Conservation (phyloP, 2,329 filamentous ascomycete genomes). For the Colletotrichum plurivorum region DNA sequence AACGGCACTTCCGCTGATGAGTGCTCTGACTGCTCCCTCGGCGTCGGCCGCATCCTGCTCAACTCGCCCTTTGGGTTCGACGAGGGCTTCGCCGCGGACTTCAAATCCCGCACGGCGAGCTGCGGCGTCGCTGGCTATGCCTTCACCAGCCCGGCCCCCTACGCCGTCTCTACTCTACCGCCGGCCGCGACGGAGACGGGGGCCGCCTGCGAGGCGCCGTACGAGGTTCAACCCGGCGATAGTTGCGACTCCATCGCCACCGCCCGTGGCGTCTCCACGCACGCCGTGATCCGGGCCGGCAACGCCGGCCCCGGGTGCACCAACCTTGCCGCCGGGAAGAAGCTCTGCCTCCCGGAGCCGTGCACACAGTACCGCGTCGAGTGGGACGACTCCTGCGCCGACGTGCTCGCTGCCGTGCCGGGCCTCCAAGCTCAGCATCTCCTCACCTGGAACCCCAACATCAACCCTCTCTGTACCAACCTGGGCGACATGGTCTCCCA, state of each 20-base stretch:
- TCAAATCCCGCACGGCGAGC: background rate
- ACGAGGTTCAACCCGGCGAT: background rate
- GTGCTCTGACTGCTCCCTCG: constrained; percentile 1
- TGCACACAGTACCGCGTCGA: background rate
- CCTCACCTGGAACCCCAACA: constrained; percentile 10
- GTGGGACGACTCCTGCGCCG: constrained; percentile 2
- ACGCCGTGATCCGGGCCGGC: background rate
- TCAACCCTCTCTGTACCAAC: background rate
- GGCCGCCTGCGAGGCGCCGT: background rate
- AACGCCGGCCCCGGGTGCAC: background rate
- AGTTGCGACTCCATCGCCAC: constrained; percentile 2
- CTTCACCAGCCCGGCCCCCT: background rate
- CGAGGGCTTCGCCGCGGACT: background rate
- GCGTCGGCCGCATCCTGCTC: background rate
- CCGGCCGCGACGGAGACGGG: background rate
- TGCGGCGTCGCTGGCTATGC: background rate
- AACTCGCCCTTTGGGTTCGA: constrained; percentile 11
- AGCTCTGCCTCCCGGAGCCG: background rate
- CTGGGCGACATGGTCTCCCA: background rate
- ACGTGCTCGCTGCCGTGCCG: background rate
- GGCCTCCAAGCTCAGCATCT: background rate
- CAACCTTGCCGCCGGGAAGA: background rate
- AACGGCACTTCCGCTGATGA: background rate
- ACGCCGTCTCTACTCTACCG: background rate
- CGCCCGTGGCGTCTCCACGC: background rate